Evolutionary conservation across 192 early-diverging fungal species (phyloP).

Genomic region (Podila horticola): DNA sequence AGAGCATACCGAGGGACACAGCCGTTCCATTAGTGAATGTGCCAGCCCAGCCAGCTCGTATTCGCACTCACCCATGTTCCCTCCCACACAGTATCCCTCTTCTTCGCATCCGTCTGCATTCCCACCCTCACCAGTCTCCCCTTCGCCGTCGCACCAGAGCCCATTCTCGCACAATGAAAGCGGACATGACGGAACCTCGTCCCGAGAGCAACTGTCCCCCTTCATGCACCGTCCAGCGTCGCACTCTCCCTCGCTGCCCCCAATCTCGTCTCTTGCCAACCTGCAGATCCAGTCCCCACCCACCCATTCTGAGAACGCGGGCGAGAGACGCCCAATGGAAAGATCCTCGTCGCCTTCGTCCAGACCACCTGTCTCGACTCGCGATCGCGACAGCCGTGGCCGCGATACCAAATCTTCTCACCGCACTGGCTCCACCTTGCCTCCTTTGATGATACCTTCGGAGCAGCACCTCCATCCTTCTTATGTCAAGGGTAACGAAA

Average conservation of each 20-base stretch:
- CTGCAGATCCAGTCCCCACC: slow-evolving; percentile 35
- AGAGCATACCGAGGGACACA: slow-evolving; percentile 2
- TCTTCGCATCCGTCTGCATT: slow-evolving; percentile 4
- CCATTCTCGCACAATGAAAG: slow-evolving; percentile 13
- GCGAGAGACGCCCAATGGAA: slow-evolving; percentile 5
- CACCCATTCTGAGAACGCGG: not conserved
- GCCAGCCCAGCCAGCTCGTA: slow-evolving; percentile 21
- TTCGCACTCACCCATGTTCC: slow-evolving; percentile 37
- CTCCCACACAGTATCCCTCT: slow-evolving; percentile 1
- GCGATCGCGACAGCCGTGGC: not conserved
- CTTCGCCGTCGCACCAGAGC: slow-evolving; percentile 25
- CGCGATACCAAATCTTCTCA: not conserved
- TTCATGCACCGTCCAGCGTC: slow-evolving; percentile 20
- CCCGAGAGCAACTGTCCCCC: slow-evolving; percentile 27
- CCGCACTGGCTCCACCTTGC: slow-evolving; percentile 22
- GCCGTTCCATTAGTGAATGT: slow-evolving; percentile 3
- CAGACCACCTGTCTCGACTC: not conserved
- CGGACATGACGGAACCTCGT: not conserved
- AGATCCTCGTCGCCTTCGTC: slow-evolving; percentile 3
- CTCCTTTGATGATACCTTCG: slow-evolving; percentile 38
- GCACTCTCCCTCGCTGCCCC: slow-evolving; percentile 34
- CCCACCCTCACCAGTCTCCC: slow-evolving; percentile 30
- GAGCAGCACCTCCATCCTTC: slow-evolving; percentile 43
- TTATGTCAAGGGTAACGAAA: slow-evolving; percentile 5
- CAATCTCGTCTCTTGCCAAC: slow-evolving; percentile 37